Evolutionary conservation across 129 eudicot species (phyloP), one percentile per base, ranked within the genome.

Genomic region (Chrysanthemum makinoi): DNA sequence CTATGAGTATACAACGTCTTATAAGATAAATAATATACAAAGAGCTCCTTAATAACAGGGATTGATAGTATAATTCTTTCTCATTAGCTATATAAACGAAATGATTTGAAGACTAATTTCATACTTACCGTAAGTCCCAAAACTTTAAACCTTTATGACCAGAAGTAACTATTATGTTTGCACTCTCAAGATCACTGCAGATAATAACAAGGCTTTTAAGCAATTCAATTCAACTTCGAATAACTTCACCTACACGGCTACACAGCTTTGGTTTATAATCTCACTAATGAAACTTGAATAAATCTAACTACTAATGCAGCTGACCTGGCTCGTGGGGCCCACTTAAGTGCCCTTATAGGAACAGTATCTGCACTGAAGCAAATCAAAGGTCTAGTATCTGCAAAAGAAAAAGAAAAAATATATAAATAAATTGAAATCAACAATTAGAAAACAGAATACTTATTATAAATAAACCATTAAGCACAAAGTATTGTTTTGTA

Each of bases 321-420:
- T 62, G 59, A 90, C 99, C 99, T 91, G 66, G 83, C 81, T 58
- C 47, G 53, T 70, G 99, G 99, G 58, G 97, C 93, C 99, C 99
- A 95, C 43, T 89, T 83, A 71, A 94, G 85, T 65, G 97, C 74
- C 69, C 99, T 84, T 65, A 94, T 90, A 73, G 97, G 99, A 72
- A 74, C 89, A 65, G 88, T 88, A 74, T 95, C 99, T 59, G 97
- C 97, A 72, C 65, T 86, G 86, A 95, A 90, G 82, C 91, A 84
- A 69, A 95, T 85, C 88, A 95, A 75, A 51, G 99, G 99, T 79
- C 83, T 90, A 58, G 96, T 80, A 65, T 95, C 99, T 95, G 88
- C 84, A 79, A 56, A 67, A 46, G 75, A 65, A 75, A 0, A 79
- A 35, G 58, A 16, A 52, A 22, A 73, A 62, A 56, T 0, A 39